Percentiles rank a stretch among this genome's conserved stretches.
phyloP scores from a whole-genome alignment of 108 stramenopile species.

The Halocafeteria seosinensis region DNA sequence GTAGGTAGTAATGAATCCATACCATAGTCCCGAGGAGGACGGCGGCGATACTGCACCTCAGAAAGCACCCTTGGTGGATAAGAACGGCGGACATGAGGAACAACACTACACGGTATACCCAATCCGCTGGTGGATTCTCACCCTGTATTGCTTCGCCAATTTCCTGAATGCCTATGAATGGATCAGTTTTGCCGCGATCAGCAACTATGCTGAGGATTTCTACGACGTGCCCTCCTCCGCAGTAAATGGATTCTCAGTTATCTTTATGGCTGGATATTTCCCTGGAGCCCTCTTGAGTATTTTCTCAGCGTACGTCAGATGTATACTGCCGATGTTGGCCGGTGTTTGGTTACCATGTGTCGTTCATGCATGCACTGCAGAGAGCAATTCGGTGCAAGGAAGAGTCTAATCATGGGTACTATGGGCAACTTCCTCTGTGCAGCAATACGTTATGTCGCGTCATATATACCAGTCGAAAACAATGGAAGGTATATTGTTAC shows the following conservation, averaged over 20 bases:
- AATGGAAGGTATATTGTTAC: constrained; percentile 1
- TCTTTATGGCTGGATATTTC: background rate
- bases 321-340: background rate
- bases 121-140: background rate
- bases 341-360: background rate
- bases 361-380: background rate
- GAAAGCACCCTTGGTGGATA: too few species aligned
- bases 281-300: background rate
- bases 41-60: too few species aligned
- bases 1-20: too few species aligned
- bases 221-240: background rate
- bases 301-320: background rate
- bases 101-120: background rate
- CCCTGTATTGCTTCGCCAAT: background rate
- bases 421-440: too few species aligned
- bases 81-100: too few species aligned
- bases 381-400: constrained; percentile 3
- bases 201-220: background rate
- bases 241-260: constrained; percentile 13
- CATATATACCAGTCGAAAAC: background rate
- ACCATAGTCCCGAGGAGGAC: too few species aligned
- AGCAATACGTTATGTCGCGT: too few species aligned
- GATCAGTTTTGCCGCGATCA: constrained; percentile 27
- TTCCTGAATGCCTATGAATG: constrained; percentile 18
- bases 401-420: background rate